A percentile compares a stretch with the other conserved stretches of the same genome.
These are phyloP conservation scores for Pleurotus salmoneostramineus DNA, from an alignment of 768 basidiomycete species.

Conservation along the genomic window DNA sequence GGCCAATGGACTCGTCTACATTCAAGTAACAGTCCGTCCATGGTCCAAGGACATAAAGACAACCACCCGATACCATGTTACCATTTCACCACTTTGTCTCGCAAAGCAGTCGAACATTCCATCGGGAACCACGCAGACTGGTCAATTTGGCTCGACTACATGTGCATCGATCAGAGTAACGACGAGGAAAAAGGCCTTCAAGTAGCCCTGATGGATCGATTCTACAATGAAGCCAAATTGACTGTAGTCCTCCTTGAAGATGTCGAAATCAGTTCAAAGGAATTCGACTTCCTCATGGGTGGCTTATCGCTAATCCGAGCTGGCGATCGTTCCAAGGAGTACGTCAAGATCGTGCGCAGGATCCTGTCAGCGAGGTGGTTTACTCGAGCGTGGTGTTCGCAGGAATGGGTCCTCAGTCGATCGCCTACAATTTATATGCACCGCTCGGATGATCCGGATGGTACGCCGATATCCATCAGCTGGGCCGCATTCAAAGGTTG, in stretches of 20 bases:
- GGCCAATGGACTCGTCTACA: neutral
- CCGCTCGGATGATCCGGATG: neutral
- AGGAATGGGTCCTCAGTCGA: conserved; percentile 7
- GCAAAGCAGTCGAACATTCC: neutral
- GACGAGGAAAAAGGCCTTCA: neutral
- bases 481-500: conserved; percentile 2
- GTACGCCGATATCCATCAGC: neutral
- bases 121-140: neutral
- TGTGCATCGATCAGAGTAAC: conserved; percentile 1
- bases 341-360: neutral
- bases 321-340: neutral
- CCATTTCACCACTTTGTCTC: neutral
- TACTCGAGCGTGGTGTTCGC: conserved; percentile 4
- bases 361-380: conserved; percentile 3
- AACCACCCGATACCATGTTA: neutral
- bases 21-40: neutral
- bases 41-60: neutral
- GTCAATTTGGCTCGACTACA: neutral
- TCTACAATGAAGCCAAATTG: neutral
- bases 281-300: neutral
- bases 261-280: neutral
- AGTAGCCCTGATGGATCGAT: conserved; percentile 4
- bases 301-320: neutral
- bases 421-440: neutral
- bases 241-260: conserved; percentile 4